Conservation (phyloP, 2,329 filamentous ascomycete species). For the Sarocladium kiliense region DNA sequence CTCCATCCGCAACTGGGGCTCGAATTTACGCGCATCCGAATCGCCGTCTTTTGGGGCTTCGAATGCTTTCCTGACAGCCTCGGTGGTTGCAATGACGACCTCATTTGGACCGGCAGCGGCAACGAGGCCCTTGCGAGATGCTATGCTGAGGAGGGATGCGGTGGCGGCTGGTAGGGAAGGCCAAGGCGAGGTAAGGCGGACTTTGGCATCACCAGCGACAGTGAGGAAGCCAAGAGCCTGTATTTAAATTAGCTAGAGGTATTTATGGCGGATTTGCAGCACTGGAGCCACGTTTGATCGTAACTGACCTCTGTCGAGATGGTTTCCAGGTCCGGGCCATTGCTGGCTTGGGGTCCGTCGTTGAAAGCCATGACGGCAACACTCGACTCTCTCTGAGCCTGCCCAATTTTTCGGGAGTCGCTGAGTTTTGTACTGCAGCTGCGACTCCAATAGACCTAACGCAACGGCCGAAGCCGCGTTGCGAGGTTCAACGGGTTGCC, state of each 20-base stretch:
- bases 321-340: conserved; percentile 65
- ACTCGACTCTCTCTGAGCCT: not conserved
- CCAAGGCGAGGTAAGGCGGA: conserved; percentile 79
- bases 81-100: conserved; percentile 71
- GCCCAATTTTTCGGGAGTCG: not conserved
- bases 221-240: conserved; percentile 76
- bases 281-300: not conserved
- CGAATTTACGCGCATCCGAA: conserved; percentile 63
- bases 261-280: not conserved
- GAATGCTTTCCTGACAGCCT: conserved; percentile 73
- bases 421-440: not conserved
- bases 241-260: not conserved
- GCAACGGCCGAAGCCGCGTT: conserved; percentile 6
- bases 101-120: conserved; percentile 82
- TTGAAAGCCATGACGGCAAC: conserved; percentile 56
- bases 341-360: conserved; percentile 25
- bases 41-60: conserved; percentile 52
- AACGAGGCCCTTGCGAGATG: conserved; percentile 72
- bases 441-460: not conserved
- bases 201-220: conserved; percentile 73
- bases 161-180: conserved; percentile 68
- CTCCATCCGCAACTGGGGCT: conserved; percentile 67
- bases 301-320: conserved; percentile 72
- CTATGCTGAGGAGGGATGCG: conserved; percentile 78
- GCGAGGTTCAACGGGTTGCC: not conserved